A percentile compares a stretch with the other conserved stretches of the same genome.
phyloP scores from a whole-genome alignment of 1,284 basidiomycete genomes.

The Boletellus deceptivus region DNA sequence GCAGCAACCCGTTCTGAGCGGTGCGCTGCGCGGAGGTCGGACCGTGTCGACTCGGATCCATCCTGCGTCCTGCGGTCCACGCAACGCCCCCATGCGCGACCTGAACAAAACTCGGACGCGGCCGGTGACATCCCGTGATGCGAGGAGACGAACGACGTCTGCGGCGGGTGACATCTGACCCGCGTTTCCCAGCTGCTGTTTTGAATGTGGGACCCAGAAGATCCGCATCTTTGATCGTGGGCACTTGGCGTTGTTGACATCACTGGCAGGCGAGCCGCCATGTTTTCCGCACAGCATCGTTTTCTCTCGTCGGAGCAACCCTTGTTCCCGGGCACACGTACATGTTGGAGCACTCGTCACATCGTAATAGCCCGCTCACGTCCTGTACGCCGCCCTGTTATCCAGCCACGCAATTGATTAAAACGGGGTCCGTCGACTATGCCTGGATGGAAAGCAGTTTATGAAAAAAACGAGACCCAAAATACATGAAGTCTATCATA shows the following conservation, averaged over 20 bases:
- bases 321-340: conserved; percentile 5
- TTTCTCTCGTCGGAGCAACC: conserved; percentile 17
- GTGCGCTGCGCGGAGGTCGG: conserved; percentile 9
- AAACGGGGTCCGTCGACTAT: not conserved
- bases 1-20: conserved; percentile 1
- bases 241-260: conserved; percentile 4
- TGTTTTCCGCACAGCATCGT: conserved; percentile 8
- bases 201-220: conserved; percentile 11
- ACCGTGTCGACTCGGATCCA: conserved; percentile 11
- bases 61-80: conserved; percentile 23
- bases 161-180: conserved; percentile 33
- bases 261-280: conserved; percentile 2
- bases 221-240: conserved; percentile 8
- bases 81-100: conserved; percentile 17
- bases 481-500: conserved; percentile 23
- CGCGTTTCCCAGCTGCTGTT: conserved; percentile 2
- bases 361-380: conserved; percentile 10
- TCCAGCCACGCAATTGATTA: conserved; percentile 3
- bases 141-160: conserved; percentile 32
- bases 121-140: conserved; percentile 23
- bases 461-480: conserved; percentile 4
- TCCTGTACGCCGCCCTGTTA: conserved; percentile 6
- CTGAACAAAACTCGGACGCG: conserved; percentile 25
- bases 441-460: not conserved
- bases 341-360: not conserved